phyloP scores from a whole-genome alignment of 768 basidiomycete genomes.

The Russula virescens region DNA sequence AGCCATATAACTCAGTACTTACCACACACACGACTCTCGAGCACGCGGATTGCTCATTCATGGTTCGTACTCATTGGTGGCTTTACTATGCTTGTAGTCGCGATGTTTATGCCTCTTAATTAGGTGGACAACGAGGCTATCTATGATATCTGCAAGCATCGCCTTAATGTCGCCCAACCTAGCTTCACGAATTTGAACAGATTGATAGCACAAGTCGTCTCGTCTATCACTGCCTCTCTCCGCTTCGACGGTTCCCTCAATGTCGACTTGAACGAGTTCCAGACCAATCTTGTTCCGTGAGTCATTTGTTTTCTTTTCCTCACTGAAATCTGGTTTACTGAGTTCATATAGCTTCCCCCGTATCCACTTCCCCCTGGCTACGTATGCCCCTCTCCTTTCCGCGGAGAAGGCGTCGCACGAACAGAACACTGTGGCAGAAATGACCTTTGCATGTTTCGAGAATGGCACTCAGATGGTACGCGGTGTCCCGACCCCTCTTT shows the following conservation, averaged over 20 bases:
- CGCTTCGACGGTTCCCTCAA: conserved; percentile 97
- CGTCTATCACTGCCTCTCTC: conserved; percentile 93
- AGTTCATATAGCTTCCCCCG: conserved; percentile 71
- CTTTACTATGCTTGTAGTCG: not conserved
- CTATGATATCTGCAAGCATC: conserved; percentile 99
- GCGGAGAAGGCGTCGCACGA: conserved; percentile 94
- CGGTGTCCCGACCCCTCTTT: not conserved
- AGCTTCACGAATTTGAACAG: conserved; percentile 94
- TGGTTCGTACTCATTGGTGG: conserved; percentile 46
- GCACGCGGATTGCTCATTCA: conserved; percentile 99
- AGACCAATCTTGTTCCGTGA: conserved; percentile 96
- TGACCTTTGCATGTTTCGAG: conserved; percentile 99
- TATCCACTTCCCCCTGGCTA: conserved; percentile 97
- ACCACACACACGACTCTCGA: conserved; percentile 98
- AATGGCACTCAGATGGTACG: conserved; percentile 87
- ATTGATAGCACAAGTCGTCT: conserved; percentile 97
- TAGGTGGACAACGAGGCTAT: conserved; percentile 99
- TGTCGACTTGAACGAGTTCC: conserved; percentile 97
- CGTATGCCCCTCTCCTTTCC: conserved; percentile 93
- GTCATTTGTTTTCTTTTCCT: conserved; percentile 29
- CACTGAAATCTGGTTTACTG: not conserved
- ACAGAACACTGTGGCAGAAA: conserved; percentile 95
- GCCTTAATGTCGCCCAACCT: conserved; percentile 76
- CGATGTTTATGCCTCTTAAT: not conserved
- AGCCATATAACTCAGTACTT: conserved; percentile 95